Conservation (phyloP, 2,329 filamentous ascomycete genomes). For the Fusarium redolens region DNA sequence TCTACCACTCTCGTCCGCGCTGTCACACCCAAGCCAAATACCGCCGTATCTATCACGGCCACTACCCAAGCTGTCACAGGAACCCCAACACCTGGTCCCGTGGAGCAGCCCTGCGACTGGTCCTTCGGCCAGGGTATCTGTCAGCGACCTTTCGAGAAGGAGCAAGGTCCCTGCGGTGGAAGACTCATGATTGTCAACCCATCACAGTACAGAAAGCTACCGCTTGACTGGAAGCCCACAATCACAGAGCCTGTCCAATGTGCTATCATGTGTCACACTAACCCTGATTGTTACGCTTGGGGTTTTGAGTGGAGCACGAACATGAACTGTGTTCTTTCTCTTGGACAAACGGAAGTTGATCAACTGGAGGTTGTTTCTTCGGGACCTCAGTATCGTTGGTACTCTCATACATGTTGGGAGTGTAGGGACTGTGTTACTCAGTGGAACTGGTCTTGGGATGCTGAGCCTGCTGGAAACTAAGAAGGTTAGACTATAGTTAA, state of each 20-base stretch:
- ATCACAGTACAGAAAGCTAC: background rate
- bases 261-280: background rate
- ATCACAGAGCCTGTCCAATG: background rate
- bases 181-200: background rate
- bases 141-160: background rate
- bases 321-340: background rate
- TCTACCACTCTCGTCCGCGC: background rate
- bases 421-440: background rate
- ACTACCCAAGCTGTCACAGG: background rate
- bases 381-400: background rate
- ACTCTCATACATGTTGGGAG: background rate
- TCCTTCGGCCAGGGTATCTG: background rate
- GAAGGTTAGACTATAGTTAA: fast-evolving
- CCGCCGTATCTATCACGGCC: fast-evolving
- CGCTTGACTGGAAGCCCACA: background rate
- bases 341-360: background rate
- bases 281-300: background rate
- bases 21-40: background rate
- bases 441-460: background rate
- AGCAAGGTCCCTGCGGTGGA: background rate
- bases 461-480: background rate
- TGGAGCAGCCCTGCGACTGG: background rate
- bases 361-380: background rate
- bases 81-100: background rate
- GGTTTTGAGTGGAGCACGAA: background rate